Evolutionary conservation across 2,329 filamentous ascomycete genomes (phyloP), one percentile per base, ranked within the genome.

Genomic region (Talaromyces piceae): DNA sequence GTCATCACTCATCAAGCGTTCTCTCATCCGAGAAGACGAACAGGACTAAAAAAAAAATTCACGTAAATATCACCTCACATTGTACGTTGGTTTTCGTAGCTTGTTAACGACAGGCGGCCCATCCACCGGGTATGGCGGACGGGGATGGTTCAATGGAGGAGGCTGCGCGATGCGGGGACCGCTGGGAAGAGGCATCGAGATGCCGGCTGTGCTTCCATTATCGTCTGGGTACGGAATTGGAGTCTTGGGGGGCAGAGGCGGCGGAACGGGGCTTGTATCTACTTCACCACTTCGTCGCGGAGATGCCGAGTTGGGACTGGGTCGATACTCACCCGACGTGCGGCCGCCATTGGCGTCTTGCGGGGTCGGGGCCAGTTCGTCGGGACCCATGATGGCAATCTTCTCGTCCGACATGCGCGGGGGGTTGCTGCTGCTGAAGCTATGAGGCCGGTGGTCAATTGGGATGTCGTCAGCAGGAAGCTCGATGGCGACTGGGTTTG

Each of bases 81-180:
- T 77, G 59, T 84, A 88, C 45, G 87, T 84, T 1, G 91, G 91
- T 67, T 96, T 96, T 59, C 84, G 82, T 41, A 86, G 83, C 78
- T 89, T 87, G 61, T 95, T 94, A 6, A 94, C 89, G 5, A 80
- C 76, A 3, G 91, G 91, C 16, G 91, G 91, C 25, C 86, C 84
- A 23, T 86, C 87, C 43, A 83, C 71, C 0, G 91, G 91, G 66
- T 96, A 96, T 1, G 90, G 90, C 28, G 88, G 77, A 7, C 67
- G 59, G 41, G 57, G 57, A 39, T 63, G 61, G n/a, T 57, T 60
- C 23, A 60, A 46, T n/a, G n/a, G n/a, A 28, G 44, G 33, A 28
- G 52, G 26, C 18, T 50, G 47, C 1, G 45, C n/a, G 25, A 49
- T 49, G 39, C 48, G 52, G 25, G 49, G 48, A 39, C 39, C 27